Evolutionary conservation across 2,329 filamentous ascomycete genomes (phyloP).

Genomic region (Nothophoma quercina): DNA sequence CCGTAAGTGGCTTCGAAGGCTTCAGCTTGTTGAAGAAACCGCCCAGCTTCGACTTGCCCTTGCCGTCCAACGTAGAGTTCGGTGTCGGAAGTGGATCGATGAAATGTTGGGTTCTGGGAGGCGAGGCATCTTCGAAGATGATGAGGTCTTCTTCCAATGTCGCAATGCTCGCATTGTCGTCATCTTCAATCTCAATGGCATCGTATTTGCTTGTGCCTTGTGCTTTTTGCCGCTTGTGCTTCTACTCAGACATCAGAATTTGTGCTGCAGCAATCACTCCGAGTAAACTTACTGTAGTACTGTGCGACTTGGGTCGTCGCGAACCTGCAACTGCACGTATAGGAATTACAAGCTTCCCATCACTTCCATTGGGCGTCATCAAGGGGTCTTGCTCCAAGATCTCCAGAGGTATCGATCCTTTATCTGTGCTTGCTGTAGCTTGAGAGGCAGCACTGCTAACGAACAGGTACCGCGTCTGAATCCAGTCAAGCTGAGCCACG

Average conservation of each 20-base stretch:
- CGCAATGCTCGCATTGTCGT: slow-evolving; percentile 55
- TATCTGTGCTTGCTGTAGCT: neutral
- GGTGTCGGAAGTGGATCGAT: slow-evolving; percentile 32
- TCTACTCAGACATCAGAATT: slow-evolving; percentile 20
- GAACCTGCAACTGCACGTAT: slow-evolving; percentile 59
- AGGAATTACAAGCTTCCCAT: slow-evolving; percentile 58
- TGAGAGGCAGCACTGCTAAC: slow-evolving; percentile 51
- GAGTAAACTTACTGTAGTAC: slow-evolving; percentile 18
- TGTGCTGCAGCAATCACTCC: neutral
- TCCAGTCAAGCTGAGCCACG: slow-evolving; percentile 80
- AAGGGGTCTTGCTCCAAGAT: slow-evolving; percentile 52
- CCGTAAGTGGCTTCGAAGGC: slow-evolving; percentile 51
- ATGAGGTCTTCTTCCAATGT: slow-evolving; percentile 59
- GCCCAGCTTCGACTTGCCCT: slow-evolving; percentile 36
- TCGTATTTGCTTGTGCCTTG: slow-evolving; percentile 41
- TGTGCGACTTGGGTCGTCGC: slow-evolving; percentile 43
- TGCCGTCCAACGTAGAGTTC: slow-evolving; percentile 33
- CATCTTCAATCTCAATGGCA: slow-evolving; percentile 51
- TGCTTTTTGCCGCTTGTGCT: slow-evolving; percentile 40
- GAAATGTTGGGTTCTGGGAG: slow-evolving; percentile 19
- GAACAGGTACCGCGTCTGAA: slow-evolving; percentile 87
- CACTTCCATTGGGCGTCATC: slow-evolving; percentile 53
- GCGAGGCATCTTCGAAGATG: slow-evolving; percentile 46
- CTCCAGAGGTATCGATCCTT: slow-evolving; percentile 34
- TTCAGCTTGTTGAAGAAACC: slow-evolving; percentile 37